Conservation (phyloP, 2,329 filamentous ascomycete species). For the Penicillium capsulatum region DNA sequence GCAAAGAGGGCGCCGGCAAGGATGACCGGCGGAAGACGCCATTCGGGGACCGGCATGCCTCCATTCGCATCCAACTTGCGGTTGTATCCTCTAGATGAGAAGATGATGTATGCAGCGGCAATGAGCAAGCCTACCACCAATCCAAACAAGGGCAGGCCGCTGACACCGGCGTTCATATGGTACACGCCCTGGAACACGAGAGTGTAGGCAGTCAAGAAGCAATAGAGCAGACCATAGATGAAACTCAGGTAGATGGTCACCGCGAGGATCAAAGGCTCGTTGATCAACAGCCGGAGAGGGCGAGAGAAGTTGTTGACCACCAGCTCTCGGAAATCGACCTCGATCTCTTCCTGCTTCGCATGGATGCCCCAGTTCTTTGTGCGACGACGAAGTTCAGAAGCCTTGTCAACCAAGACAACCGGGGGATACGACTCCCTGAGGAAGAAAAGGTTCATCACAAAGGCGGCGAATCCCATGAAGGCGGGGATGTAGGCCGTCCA, state of each 20-base stretch:
- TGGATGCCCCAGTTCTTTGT: constrained; percentile 58
- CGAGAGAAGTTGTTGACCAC: constrained; percentile 51
- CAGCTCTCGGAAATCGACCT: constrained; percentile 49
- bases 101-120: constrained; percentile 54
- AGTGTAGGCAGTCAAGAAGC: constrained; percentile 37
- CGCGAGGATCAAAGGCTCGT: constrained; percentile 42
- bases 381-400: constrained; percentile 46
- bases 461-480: constrained; percentile 54
- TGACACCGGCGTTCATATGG: constrained; percentile 63
- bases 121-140: constrained; percentile 71
- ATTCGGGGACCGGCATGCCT: constrained; percentile 54
- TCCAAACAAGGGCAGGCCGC: constrained; percentile 78
- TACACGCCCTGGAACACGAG: constrained; percentile 53
- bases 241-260: constrained; percentile 41
- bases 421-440: constrained; percentile 57
- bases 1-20: constrained; percentile 52
- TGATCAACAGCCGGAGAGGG: constrained; percentile 43
- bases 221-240: constrained; percentile 36
- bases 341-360: constrained; percentile 52
- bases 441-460: constrained; percentile 50
- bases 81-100: constrained; percentile 51
- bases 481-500: constrained; percentile 54
- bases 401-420: constrained; percentile 53
- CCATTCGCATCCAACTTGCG: constrained; percentile 53
- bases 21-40: constrained; percentile 54